phyloP scores from a whole-genome alignment of 495 filamentous ascomycete species.

The Halenospora varia region DNA sequence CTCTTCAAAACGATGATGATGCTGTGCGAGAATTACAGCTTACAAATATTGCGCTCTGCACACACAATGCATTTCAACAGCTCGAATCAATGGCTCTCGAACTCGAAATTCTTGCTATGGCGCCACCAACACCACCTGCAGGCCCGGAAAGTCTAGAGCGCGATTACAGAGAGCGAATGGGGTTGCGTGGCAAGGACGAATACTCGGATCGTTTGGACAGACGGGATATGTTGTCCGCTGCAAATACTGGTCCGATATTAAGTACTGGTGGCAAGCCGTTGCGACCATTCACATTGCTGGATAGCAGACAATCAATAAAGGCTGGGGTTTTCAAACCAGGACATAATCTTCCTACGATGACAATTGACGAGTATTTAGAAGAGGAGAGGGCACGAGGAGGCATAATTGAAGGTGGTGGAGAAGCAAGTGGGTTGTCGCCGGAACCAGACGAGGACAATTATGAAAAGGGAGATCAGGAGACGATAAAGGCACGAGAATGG shows the following conservation, averaged over 20 bases:
- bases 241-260: conserved; percentile 70
- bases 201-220: conserved; percentile 80
- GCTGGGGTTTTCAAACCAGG: conserved; percentile 85
- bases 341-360: conserved; percentile 95
- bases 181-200: conserved; percentile 31
- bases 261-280: conserved; percentile 79
- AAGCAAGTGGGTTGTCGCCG: conserved; percentile 61
- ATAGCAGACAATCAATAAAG: conserved; percentile 70
- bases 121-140: conserved; percentile 37
- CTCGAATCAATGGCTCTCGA: conserved; percentile 83
- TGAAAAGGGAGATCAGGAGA: conserved; percentile 81
- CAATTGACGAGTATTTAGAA: conserved; percentile 93
- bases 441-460: conserved; percentile 86
- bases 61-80: conserved; percentile 77
- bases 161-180: conserved; percentile 47
- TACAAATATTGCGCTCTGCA: conserved; percentile 64
- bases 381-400: conserved; percentile 84
- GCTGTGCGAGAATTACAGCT: conserved; percentile 73
- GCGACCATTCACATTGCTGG: conserved; percentile 83
- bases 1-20: conserved; percentile 68
- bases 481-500: conserved; percentile 90
- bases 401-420: conserved; percentile 90
- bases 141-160: conserved; percentile 19
- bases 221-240: conserved; percentile 46
- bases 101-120: conserved; percentile 71